Base-by-base conservation (phyloP, 2,329 filamentous ascomycete genomes). In the Phoma sp. region DNA sequence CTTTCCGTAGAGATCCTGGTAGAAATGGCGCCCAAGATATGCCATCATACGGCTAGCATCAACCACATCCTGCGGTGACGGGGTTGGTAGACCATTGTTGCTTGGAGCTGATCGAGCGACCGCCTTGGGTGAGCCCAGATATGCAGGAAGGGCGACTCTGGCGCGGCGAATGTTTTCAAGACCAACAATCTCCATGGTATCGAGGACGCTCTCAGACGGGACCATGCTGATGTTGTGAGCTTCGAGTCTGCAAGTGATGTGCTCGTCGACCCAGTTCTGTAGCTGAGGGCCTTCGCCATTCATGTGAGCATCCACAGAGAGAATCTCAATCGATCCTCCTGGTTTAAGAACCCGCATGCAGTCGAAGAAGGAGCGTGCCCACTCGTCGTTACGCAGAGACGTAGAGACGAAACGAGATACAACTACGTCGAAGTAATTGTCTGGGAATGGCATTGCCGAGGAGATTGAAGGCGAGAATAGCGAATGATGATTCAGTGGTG, bases 121-220 rank as follows among this genome's bases (percentile, higher is more conserved):
- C 7, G 40, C 50, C 9, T 59, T 55, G 13, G 53, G 48, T 7
- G 57, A 47, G 25, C 53, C 47, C 13, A 57, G 60, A 4, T 65
- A 57, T 4, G 60, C 61, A 3, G 66, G 63, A 6, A 68, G 58
- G 10, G 65, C 65, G 40, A 68, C 58, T n/a, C 65, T 58, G 13
- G 65, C 66, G 18, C 66, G 64, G 18, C 65, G 64, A 18, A 68
- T 65, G 52, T 66, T 67, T 6, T 67, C 63, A 7, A 68, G 52
- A 1, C 64, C 65, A 14, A 68, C 66, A 23, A 67, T 67, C 41
- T 67, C 66, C 62, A 68, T 66, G 4, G 65, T 68, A 42, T 68
- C 65, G 30, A 68, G 61, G 9, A 68, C 60, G 14, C 59, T 67
- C 48, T 68, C 65, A 11, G 64, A 67, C 4, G 66, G 56, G 18